A percentile compares a stretch with the other conserved stretches of the same genome.
phyloP scores from a whole-genome alignment of 805 yeast genomes.

The Ogataea methylovora region DNA sequence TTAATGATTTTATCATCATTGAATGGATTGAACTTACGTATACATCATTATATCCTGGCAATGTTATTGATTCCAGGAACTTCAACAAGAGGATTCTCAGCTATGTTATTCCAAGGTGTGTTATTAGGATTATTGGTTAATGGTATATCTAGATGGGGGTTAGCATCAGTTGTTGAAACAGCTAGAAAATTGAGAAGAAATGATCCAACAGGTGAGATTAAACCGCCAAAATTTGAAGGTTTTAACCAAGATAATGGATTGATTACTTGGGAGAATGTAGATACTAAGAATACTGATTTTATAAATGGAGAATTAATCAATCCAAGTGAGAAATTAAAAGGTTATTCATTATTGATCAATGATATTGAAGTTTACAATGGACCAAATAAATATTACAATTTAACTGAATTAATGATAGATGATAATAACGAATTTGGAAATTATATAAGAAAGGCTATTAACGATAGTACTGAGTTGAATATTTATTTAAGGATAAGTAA shows the following conservation, averaged over 20 bases:
- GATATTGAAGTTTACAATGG: constrained; percentile 76
- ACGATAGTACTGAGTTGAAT: constrained; percentile 20
- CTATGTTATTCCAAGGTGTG: constrained; percentile 76
- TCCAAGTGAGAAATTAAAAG: constrained; percentile 29
- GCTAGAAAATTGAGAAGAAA: constrained; percentile 57
- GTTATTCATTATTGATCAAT: constrained; percentile 62
- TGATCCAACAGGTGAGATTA: constrained; percentile 53
- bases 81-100: constrained; percentile 61
- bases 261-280: constrained; percentile 28
- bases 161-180: constrained; percentile 83
- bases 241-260: constrained; percentile 23
- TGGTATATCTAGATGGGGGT: constrained; percentile 91
- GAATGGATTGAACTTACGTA: constrained; percentile 65
- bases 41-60: constrained; percentile 78
- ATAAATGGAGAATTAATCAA: constrained; percentile 17
- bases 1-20: constrained; percentile 39
- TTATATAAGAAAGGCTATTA: constrained; percentile 25
- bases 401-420: constrained; percentile 27
- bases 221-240: constrained; percentile 43
- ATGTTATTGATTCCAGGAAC: constrained; percentile 79
- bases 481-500: constrained; percentile 54
- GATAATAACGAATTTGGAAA: constrained; percentile 21
- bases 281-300: constrained; percentile 7
- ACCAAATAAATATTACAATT: constrained; percentile 32
- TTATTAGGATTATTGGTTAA: constrained; percentile 72